Base-by-base conservation (phyloP, 495 filamentous ascomycete genomes). In the Physcia stellaris region DNA sequence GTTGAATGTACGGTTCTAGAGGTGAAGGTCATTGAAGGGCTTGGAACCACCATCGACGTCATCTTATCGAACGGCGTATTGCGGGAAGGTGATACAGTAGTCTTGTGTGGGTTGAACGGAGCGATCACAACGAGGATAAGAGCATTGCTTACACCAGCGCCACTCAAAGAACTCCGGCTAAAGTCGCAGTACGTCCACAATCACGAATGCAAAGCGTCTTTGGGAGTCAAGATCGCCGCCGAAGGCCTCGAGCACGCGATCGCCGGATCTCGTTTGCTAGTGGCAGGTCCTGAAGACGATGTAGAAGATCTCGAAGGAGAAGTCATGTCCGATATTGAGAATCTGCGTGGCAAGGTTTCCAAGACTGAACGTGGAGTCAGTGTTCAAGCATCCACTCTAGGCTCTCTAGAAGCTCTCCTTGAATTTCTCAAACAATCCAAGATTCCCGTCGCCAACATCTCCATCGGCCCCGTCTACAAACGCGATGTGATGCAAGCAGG, bases 11-110 rank as follows among this genome's bases (percentile, higher is more conserved):
- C 92, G 4, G 88, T 99, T 30, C 75, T 99, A 22, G 92, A 99
- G 64, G 92, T 99, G 50, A 99, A 99, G 70, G 83, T 90, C 15
- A 94, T 99, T 41, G 92, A 99, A 58, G 92, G 92, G 58, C 79
- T 96, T 40, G 92, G 92, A 55, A 96, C 93, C 53, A 99, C 92
- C 32, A 99, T 99, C 52, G 92, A 99, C 57, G 92, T 99, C 42
- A 77, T 99, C 46, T 66, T 99, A 32, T 90, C 83, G 24, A 99
- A 99, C 66, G 92, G 92, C 71, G 77, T 94, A 35, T 73, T 99
- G 24, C 73, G 79, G 34, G 92, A 99, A 62, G 92, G 92, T 45
- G 92, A 99, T 52, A 79, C 84, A 16, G 80, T 99, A 51, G 83
- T 96, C 0, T 65, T 99, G 24, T 99, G 92, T 53, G 92, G 92